Base-by-base conservation (phyloP, 495 filamentous ascomycete species). In the Geoglossum glabrum region DNA sequence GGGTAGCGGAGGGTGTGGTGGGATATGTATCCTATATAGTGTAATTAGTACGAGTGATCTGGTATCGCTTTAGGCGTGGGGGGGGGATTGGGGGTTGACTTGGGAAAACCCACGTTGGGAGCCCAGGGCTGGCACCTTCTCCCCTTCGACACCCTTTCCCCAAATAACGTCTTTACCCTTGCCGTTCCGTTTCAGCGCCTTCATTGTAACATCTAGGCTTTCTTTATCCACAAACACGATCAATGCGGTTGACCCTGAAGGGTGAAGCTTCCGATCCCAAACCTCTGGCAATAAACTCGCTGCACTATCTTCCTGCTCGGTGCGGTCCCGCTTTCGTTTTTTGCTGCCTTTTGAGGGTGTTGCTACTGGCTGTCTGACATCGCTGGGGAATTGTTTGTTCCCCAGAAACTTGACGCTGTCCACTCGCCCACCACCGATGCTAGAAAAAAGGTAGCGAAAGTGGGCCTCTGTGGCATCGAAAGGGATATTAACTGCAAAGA, bases 401-500 rank as follows among this genome's bases (percentile, higher is more conserved):
- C 40, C 72, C 72, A 33, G 83, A 64, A 96, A 94, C 0, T 78
- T 70, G 3, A 87, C 82, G 51, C 70, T 72, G 69, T 93, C 87
- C 38, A 98, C 80, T 46, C 82, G 76, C 27, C 83, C 85, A 5
- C 79, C 79, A 31, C 86, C 81, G 27, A 92, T 73, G 0, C 72
- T 72, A 0, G 77, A 70, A 62, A 95, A 87, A 0, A 98, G 70
- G 57, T 77, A 73, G 38, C 86, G 82, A 19, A 97, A 70, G 63
- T 92, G 86, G 0, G 70, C 63, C 52, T 85, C 80, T 36, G 86
- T 94, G 57, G 85, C 80, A 68, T 96, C 90, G 62, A 88, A 72
- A 34, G 92, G 93, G 6, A 90, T 65, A 66, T 98, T 97, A 60
- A 88, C 82, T 25, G 90, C 64, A 71, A 95, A 98, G 26, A 98